These are phyloP conservation scores for Populus alba DNA, from an alignment of 345 rosid species.

Conservation along the genomic window DNA sequence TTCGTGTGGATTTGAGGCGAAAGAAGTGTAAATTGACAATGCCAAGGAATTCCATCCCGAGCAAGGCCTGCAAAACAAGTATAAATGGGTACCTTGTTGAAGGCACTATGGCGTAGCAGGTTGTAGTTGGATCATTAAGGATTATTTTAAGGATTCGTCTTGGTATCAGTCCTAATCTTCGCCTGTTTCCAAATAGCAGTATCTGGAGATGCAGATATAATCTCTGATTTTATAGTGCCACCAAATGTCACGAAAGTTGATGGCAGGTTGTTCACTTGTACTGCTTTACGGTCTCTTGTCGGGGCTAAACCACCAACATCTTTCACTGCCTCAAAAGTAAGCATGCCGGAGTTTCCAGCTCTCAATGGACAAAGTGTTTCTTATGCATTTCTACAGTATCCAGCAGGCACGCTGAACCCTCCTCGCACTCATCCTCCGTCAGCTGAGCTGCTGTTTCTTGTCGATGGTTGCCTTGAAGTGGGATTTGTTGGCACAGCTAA, in stretches of 20 bases:
- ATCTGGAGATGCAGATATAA: slow-evolving; percentile 12
- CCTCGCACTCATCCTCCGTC: slow-evolving; percentile 20
- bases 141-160: neutral
- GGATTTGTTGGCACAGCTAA: slow-evolving; percentile 10
- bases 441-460: slow-evolving; percentile 12
- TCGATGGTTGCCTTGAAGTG: neutral
- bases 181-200: neutral
- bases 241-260: neutral
- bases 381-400: neutral
- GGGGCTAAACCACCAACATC: neutral
- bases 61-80: neutral
- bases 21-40: neutral
- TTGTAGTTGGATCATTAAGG: neutral
- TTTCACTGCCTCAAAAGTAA: slow-evolving; percentile 4
- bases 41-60: neutral
- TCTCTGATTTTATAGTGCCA: slow-evolving; percentile 11
- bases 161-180: neutral
- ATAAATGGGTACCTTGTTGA: neutral
- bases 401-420: slow-evolving; percentile 4
- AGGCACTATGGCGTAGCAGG: neutral
- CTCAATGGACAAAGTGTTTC: slow-evolving; percentile 18
- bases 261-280: slow-evolving; percentile 8
- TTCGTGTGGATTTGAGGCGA: neutral
- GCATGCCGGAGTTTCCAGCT: slow-evolving; percentile 20
- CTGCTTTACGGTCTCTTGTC: neutral